phyloP scores from a whole-genome alignment of 208 protist species.

The Trichomonas tenax region DNA sequence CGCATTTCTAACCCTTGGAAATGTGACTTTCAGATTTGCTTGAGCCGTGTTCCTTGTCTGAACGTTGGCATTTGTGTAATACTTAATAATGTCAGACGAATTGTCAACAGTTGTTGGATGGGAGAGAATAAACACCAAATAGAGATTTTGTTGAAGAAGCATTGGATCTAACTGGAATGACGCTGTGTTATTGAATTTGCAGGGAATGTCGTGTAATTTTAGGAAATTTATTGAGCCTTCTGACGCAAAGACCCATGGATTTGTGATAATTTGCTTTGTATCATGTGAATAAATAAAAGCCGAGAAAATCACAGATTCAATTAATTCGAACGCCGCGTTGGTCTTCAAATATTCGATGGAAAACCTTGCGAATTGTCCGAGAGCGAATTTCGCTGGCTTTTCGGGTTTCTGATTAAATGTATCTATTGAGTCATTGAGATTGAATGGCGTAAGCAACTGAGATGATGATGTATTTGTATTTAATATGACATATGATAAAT shows the following conservation, averaged over 20 bases:
- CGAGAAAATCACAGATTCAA: neutral
- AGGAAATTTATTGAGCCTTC: neutral
- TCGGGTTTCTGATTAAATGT: neutral
- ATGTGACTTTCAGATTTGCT: neutral
- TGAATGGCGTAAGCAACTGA: neutral
- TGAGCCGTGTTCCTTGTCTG: neutral
- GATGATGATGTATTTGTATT: too few species aligned
- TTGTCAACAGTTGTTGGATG: neutral
- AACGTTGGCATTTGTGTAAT: neutral
- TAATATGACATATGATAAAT: neutral
- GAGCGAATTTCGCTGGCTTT: neutral
- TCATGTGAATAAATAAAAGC: neutral
- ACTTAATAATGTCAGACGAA: neutral
- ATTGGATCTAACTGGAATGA: neutral
- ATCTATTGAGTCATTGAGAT: neutral
- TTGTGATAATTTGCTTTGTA: neutral
- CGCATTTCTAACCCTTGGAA: neutral
- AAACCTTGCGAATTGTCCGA: neutral
- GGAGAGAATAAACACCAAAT: neutral
- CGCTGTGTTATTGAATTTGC: neutral
- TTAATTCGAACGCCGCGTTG: neutral
- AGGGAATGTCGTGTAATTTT: neutral
- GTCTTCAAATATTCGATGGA: neutral
- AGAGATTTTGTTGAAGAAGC: neutral
- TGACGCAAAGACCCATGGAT: neutral